Evolutionary conservation across 805 yeast species (phyloP), one percentile per base, ranked within the genome.

Genomic region (Kluyveromyces siamensis): DNA sequence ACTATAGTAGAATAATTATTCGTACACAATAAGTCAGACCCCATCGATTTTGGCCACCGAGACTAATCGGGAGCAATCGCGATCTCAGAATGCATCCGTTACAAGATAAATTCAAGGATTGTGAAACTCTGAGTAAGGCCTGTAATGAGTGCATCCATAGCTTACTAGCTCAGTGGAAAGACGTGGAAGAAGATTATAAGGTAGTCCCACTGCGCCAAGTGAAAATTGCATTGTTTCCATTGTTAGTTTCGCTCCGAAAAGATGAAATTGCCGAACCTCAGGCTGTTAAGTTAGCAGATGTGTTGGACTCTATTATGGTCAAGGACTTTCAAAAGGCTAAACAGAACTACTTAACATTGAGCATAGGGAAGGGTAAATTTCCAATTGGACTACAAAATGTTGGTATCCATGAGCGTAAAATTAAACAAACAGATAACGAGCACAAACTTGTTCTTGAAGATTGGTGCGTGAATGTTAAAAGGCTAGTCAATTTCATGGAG

Each of bases 301-400:
- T 85, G 1, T 55, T 83, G 8, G 72, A 75, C 53, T 73, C 81
- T 56, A 48, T 85, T n/a, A 95, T 87, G 62, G 58, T 66, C 10
- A 58, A 62, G 14, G 74, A 62, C 35, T 55, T 48, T 19, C 52
- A 52, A 27, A 52, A 46, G 17, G 57, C 58, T 13, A 77, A 77
- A 50, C 87, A 86, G 57, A 72, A 81, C 25, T 88, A 88, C 56
- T 68, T 87, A 71, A 76, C 83, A 52, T 67, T 88, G 49, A 83
- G 91, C 59, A 83, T 88, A 16, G 96, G 96, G 1, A 86, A 87
- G 55, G 87, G 84, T 2, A 90, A 93, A 5, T 88, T 95, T 95
- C 96, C 96, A 2, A 84, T 87, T 54, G 96, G 96, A 27, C 85
- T 88, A 13, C 71, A 80, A 8, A 78, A 78, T 49, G 84, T 88